Evolutionary conservation across 2,329 filamentous ascomycete genomes (phyloP), one percentile per base, ranked within the genome.

Genomic region (Colletotrichum sp.): DNA sequence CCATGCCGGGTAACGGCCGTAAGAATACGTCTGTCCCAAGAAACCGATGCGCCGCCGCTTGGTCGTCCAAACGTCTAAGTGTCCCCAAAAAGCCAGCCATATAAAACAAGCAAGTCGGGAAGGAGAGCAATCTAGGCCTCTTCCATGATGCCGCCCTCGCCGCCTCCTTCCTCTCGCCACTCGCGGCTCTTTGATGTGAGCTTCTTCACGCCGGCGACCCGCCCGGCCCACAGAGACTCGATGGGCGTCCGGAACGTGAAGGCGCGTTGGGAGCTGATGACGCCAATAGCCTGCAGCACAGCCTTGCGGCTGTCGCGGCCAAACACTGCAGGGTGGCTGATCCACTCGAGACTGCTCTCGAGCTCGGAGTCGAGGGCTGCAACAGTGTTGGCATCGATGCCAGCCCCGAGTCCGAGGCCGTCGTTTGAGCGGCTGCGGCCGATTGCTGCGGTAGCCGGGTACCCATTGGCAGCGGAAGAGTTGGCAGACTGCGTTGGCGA

Each of bases 241-340:
- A 96, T 94, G 0, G 95, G 92, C 3, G 96, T 97, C 67, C 96
- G 92, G 90, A 96, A 98, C 1, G 97, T 98, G 82, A 96, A 98
- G 13, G 94, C 96, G 62, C 97, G 91, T 85, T 99, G 97, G 8
- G 95, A 97, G 81, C 95, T 97, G 79, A 99, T 98, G 76, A 98
- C 96, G 8, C 97, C 96, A 78, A 99, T 98, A 18, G 96, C 95
- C 84, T 99, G 97, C 28, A 99, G 89, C 3, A 99, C 96, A 6
- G 96, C 95, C 87, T 99, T 99, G 80, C 97, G 93, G 73, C 95
- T 97, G 83, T 99, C 97, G 48, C 97, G 92, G 10, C 94, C 94
- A 82, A 99, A 99, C 3, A 98, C 95, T 3, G 96, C 96, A 2
- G 97, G 97, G 81, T 99, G 97, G 82, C 94, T 96, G 84, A 99